These are phyloP conservation scores for Vinca minor DNA, from an alignment of 257 asterid genomes.

Conservation along the genomic window DNA sequence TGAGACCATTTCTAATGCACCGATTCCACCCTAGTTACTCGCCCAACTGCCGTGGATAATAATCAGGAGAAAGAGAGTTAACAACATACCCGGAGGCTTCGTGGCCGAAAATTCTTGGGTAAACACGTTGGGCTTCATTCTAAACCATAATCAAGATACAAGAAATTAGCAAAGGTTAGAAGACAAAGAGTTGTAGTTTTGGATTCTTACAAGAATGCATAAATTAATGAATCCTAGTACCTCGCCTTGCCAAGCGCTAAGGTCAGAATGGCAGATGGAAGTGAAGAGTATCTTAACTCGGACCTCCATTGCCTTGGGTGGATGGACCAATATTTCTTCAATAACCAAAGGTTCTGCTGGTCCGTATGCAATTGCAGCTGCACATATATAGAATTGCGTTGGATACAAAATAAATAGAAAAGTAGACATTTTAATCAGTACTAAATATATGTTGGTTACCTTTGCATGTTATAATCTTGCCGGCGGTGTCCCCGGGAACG, in stretches of 20 bases:
- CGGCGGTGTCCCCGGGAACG: slow-evolving; percentile 34
- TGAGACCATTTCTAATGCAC: no score
- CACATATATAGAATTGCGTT: background rate
- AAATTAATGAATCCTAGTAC: no score
- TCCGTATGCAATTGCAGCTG: slow-evolving; percentile 87
- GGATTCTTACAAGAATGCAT: no score
- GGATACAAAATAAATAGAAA: background rate
- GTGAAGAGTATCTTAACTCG: slow-evolving; percentile 69
- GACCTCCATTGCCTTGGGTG: slow-evolving; percentile 85
- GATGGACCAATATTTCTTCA: slow-evolving; percentile 69
- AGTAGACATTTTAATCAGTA: no score
- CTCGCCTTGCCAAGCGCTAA: slow-evolving; percentile 85
- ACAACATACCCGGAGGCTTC: slow-evolving; percentile 80
- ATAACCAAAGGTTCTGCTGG: slow-evolving; percentile 59
- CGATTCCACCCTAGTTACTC: no score
- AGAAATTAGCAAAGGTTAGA: no score
- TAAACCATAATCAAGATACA: no score
- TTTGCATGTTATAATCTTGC: slow-evolving; percentile 58
- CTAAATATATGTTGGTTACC: slow-evolving; percentile 20
- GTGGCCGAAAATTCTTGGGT: slow-evolving; percentile 82
- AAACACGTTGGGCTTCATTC: slow-evolving; percentile 58
- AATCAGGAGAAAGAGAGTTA: background rate
- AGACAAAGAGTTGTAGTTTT: no score
- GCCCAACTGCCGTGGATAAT: no score
- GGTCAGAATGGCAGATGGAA: slow-evolving; percentile 88